phyloP scores from a whole-genome alignment of 306 rosid genomes.

The Purshia tridentata region DNA sequence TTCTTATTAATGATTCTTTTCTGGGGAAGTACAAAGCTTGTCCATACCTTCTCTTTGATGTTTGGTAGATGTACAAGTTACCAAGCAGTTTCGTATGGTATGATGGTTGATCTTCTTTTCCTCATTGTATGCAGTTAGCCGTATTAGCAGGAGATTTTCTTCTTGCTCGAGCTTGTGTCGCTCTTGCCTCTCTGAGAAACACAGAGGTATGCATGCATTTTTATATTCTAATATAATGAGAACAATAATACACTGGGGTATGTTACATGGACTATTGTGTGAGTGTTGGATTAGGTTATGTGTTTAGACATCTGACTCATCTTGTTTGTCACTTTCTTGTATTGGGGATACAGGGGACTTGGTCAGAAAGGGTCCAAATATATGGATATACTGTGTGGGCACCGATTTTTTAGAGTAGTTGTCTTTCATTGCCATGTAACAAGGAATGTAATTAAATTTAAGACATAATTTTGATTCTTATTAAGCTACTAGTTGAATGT shows the following conservation, averaged over 20 bases:
- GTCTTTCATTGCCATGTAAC: background rate
- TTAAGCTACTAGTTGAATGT: background rate
- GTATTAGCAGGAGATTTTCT: constrained; percentile 96
- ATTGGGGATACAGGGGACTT: background rate
- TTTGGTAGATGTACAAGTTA: constrained; percentile 7
- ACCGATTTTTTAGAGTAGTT: background rate
- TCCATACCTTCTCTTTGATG: background rate
- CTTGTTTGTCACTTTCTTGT: background rate
- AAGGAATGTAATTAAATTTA: background rate
- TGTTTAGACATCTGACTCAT: background rate
- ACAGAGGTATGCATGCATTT: constrained; percentile 62
- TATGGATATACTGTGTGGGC: background rate
- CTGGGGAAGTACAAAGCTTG: background rate
- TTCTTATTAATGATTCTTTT: background rate
- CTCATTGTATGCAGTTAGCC: constrained; percentile 57
- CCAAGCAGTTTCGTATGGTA: constrained; percentile 25
- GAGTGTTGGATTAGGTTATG: background rate
- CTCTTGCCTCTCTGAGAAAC: constrained; percentile 83
- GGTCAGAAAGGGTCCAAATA: background rate
- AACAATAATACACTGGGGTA: background rate
- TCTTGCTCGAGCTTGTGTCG: constrained; percentile 96
- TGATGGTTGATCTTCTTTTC: constrained; percentile 16
- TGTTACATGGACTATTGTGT: background rate
- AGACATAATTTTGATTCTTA: background rate
- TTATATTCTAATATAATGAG: background rate